Base-by-base conservation (phyloP, 2,329 filamentous ascomycete genomes). In the Xylaria sp. region DNA sequence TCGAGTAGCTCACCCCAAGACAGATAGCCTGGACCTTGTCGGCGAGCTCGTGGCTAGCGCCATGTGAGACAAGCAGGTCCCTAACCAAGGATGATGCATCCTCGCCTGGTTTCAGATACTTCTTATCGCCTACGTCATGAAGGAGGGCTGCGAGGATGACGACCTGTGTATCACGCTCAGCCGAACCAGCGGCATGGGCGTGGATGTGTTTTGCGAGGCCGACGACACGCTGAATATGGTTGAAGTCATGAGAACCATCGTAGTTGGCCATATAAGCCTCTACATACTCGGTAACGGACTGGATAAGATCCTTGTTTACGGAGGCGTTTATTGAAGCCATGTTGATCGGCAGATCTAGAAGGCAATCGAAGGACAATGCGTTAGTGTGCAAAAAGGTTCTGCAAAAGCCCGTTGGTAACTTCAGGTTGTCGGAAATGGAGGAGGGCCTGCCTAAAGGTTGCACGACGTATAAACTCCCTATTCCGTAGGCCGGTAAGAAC, bases 81-180 rank as follows among this genome's bases (percentile, higher is more conserved):
- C 76, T 73, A 37, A 90, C 79, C 63, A 85, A 75, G 11, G 81
- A 84, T 2, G 81, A 77, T 3, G 77, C 70, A 69, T 87, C 81
- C 65, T 87, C 78, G 58, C 79, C 81, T 1, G 81, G 77, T 58
- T 77, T 69, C 13, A 86, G 73, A 73, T 96, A 96, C 76, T 96
- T 96, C 73, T 83, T 86, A 76, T 96, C 92, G 62, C 90, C 91
- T 16, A 96, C 87, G 68, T 96, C 92, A 76, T 96, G 92, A n/a
- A 93, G 81, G 3, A 92, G 80, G 1, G 89, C 90, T 1, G 85
- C 79, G 30, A 95, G 84, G 34, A 84, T 83, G 64, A 94, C 79
- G 30, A 86, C 73, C 9, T 78, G 76, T 3, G 75, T 76, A 71
- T 90, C 80, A 35, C 76, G 70, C 16, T 69, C 50, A 46, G 66